Conservation (phyloP, 768 basidiomycete genomes). For the Collybiopsis confluens region DNA sequence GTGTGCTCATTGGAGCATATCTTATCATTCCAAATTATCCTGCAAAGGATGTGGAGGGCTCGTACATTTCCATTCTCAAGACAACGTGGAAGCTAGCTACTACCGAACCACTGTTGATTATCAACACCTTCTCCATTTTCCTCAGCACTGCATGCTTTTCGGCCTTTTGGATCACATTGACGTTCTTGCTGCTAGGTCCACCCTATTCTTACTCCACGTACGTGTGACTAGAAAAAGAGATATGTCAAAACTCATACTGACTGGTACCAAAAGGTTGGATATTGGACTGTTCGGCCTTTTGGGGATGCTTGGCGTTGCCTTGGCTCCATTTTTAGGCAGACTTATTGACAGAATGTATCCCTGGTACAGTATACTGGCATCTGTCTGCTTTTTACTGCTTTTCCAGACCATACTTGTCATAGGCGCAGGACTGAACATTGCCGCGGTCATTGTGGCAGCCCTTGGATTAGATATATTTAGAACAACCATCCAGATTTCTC, state of each 20-base stretch:
- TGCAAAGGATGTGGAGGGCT: slow-evolving; percentile 42
- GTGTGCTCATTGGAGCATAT: slow-evolving; percentile 40
- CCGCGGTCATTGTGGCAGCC: slow-evolving; percentile 47
- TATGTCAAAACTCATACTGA: too few relatives aligned
- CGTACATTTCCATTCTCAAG: slow-evolving; percentile 47
- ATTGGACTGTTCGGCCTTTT: slow-evolving; percentile 60
- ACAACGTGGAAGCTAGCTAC: slow-evolving; percentile 55
- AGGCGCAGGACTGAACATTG: slow-evolving; percentile 66
- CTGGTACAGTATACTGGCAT: slow-evolving; percentile 64
- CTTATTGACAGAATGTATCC: slow-evolving; percentile 51
- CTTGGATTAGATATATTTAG: slow-evolving; percentile 10
- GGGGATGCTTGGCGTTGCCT: slow-evolving; percentile 47
- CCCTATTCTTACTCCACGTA: slow-evolving; percentile 57
- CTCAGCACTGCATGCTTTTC: slow-evolving; percentile 33
- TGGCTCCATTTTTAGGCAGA: slow-evolving; percentile 50
- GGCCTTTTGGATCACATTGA: slow-evolving; percentile 49
- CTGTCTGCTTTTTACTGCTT: slow-evolving; percentile 39
- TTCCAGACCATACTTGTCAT: slow-evolving; percentile 64
- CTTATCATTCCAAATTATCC: slow-evolving; percentile 57
- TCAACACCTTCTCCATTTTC: slow-evolving; percentile 42
- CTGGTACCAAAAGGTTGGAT: too few relatives aligned
- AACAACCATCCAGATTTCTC: slow-evolving; percentile 50
- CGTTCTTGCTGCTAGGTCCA: slow-evolving; percentile 54
- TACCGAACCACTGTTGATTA: slow-evolving; percentile 57
- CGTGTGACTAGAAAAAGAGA: too few relatives aligned